Evolutionary conservation across 164 flowering plant species (phyloP), one percentile per base, ranked within the genome.

Genomic region (Hamamelis virginiana): DNA sequence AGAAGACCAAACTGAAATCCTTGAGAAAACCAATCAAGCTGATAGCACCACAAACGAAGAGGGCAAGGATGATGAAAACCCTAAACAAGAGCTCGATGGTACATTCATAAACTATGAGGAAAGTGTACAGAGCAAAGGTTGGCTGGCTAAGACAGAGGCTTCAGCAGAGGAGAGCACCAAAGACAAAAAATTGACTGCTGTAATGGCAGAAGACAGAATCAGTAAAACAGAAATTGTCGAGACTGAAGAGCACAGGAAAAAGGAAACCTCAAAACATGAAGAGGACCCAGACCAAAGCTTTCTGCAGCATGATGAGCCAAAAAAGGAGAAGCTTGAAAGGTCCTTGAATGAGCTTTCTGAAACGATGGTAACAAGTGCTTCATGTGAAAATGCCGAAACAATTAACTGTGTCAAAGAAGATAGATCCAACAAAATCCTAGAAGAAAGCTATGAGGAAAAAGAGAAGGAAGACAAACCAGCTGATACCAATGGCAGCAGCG

Each of bases 301-400:
- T 26, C 41, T 70, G 59, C 67, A 70, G 59, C 67, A 70, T 19
- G 21, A 43, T 41, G 59, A 53, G 43, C 62, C 67, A 52, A 50
- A 53, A 53, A 15, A 69, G 28, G 57, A 69, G 58, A 60, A 69
- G 19, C 57, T 62, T 61, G 72, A 69, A 33, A 50, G 58, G 48
- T 26, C 55, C 46, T 50, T 62, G 22, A 41, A 50, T 33, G 19
- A 50, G 21, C 22, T 28, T 44, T 22, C 58, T 51, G 53, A 62
- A 58, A 53, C 22, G 22, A 18, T 52, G 27, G 19, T 43, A 14
- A 26, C 41, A 12, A 53, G 21, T 14, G 27, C 59, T 21, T 18
- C n/a, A 18, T 53, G 27, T 53, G 67, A 62, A 44, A 12, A 56
- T 52, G 26, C 57, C 9, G 55, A 41, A 60, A 28, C 64, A 33